Evolutionary conservation across 371 early-diverging fungal species (phyloP), one percentile per base, ranked within the genome.

Genomic region (Mortierella sp.): DNA sequence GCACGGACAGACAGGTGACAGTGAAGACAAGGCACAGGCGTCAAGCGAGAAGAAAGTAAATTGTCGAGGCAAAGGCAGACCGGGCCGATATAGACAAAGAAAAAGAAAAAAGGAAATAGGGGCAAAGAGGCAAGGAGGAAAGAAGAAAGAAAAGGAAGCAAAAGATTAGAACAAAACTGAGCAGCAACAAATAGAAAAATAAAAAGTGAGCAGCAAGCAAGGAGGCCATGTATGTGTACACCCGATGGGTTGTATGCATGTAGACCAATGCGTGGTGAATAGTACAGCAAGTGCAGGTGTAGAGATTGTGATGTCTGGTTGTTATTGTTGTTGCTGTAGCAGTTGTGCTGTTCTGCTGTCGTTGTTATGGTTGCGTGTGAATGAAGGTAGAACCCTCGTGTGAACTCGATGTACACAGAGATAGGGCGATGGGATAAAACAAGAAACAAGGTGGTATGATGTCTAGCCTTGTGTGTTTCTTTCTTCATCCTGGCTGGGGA

Each of bases 351-450:
- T n/a, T n/a, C 28, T 16, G 31, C 11, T 60, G 31, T 31, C 3
- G 16, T 57, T 57, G 58, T 10, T 28, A 8, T 28, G 8, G 13
- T 26, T 13, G 58, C 21, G 13, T 57, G 58, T 3, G 8, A 48
- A 48, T 48, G 50, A 57, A 26, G 10, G 28, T 26, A 26, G 58
- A n/a, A 10, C 7, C 74, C 68, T 68, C 42, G 76, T 75, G 75
- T 21, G 57, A 63, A 60, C 60, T 63, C 34, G 16, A 28, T 16
- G 65, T 7, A 34, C 58, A 28, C 58, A 63, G 19, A 19, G 31
- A 63, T 31, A 31, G 34, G n/a, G 2, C 42, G 42, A 38, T 38
- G 42, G 42, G 42, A 31, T 2, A 19, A 34, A 42, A 11, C 21
- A 6, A 21, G 16, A 34, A 63, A 34, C 19, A 31, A 38, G 24